These are phyloP conservation scores for Paramecium octaurelia DNA, from an alignment of 73 alveolate species.

Conservation along the genomic window DNA sequence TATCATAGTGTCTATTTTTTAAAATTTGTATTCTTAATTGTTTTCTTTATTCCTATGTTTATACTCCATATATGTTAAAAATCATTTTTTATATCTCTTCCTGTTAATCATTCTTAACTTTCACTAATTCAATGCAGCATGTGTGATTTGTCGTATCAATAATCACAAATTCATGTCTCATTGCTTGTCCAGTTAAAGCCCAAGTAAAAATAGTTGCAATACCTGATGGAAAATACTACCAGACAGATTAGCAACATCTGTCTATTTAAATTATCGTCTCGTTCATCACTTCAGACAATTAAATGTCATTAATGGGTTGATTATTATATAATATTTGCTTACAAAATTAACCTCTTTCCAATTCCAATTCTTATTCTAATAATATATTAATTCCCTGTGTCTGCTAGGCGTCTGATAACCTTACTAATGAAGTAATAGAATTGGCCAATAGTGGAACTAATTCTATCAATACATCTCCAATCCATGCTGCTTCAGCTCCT, in stretches of 20 bases:
- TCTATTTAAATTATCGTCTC: not conserved
- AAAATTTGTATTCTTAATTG: not conserved
- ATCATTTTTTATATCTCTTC: not conserved
- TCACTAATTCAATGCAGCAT: not conserved
- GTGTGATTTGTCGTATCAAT: not conserved
- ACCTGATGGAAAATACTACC: slow-evolving; percentile 27
- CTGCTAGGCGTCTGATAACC: not conserved
- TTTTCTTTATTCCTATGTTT: not conserved
- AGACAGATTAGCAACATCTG: not conserved
- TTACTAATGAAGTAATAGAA: not conserved
- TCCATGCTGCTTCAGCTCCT: not conserved
- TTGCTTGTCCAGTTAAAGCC: not conserved
- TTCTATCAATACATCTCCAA: not conserved
- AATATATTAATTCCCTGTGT: not conserved
- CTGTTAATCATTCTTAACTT: not conserved
- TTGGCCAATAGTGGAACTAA: not conserved
- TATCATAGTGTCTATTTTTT: not conserved
- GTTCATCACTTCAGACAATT: not conserved
- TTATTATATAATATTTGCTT: not conserved
- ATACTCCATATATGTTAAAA: not conserved
- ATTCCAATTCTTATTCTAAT: not conserved
- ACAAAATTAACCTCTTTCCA: not conserved
- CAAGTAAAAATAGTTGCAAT: not conserved
- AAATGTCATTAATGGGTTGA: not conserved
- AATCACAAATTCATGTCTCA: not conserved